These are phyloP conservation scores for Penicillium sp. DNA, from an alignment of 2,329 filamentous ascomycete species.

Conservation along the genomic window DNA sequence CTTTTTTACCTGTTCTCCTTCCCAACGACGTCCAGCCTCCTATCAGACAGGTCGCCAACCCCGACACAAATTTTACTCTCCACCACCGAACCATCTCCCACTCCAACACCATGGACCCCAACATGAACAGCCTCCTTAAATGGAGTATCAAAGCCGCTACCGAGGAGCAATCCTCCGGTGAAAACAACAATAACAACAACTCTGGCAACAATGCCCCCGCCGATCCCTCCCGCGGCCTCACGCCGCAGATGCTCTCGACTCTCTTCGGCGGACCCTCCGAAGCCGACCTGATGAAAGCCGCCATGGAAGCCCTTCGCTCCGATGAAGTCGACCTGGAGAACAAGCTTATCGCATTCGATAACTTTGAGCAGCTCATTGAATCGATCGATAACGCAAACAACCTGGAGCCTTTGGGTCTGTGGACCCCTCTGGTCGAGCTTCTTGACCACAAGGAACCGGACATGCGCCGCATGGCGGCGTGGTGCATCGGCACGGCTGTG, in stretches of 20 bases:
- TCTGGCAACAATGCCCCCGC: constrained; percentile 25
- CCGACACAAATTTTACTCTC: too few relatives aligned
- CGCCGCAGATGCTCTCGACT: constrained; percentile 62
- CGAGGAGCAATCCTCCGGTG: constrained; percentile 28
- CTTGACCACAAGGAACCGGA: constrained; percentile 61
- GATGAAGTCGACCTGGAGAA: constrained; percentile 61
- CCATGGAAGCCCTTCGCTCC: constrained; percentile 67
- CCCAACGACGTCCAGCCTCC: not conserved
- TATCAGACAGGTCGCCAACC: too few relatives aligned
- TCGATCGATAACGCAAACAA: constrained; percentile 95
- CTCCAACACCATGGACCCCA: constrained; percentile 46
- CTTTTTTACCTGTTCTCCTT: too few relatives aligned
- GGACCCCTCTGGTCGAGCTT: constrained; percentile 68
- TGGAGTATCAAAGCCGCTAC: constrained; percentile 51
- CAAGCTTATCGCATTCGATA: constrained; percentile 80
- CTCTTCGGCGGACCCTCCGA: constrained; percentile 79
- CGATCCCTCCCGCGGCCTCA: constrained; percentile 46
- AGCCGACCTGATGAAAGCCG: constrained; percentile 79
- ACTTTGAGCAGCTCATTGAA: constrained; percentile 87
- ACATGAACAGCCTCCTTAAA: constrained; percentile 68
- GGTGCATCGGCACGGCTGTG: constrained; percentile 87
- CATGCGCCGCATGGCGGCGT: constrained; percentile 74
- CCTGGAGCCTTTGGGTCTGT: constrained; percentile 66
- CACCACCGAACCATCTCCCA: not conserved
- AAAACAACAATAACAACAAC: too few relatives aligned